Base-by-base conservation (phyloP, 2,329 filamentous ascomycete genomes). In the Fusarium papillatum region DNA sequence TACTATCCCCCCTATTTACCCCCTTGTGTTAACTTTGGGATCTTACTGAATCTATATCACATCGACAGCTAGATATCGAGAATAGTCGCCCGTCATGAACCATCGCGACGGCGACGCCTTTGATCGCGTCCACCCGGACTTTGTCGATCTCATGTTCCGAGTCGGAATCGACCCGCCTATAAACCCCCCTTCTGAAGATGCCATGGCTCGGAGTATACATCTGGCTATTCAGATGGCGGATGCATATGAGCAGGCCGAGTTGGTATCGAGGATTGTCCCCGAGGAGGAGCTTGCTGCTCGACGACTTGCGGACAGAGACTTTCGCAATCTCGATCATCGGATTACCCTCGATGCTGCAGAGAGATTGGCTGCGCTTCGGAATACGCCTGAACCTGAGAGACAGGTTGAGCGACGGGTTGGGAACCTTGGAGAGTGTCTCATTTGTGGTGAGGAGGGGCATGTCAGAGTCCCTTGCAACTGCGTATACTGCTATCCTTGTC, bases 221-320 rank as follows among this genome's bases (percentile, higher is more conserved):
- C 26, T 80, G 7, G 80, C 80, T 7, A 68, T 81, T 17, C 71
- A 79, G 43, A 70, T 78, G 13, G 69, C 73, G 6, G 73, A 79
- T 2, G 61, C 68, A 0, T 31, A 46, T 1, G 74, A 78, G 17
- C 79, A 81, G 19, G 39, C 68, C 19, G 59, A 70, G 11, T 36
- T 81, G 7, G 41, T 80, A 10, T 71, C 70, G 3, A 75, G 78
- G 11, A 72, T 81, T 13, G 70, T 81, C 34, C 24, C 76, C 0
- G 76, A 80, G n/a, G 73, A 79, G 4, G 79, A 81, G 14, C 14
- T 65, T 3, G 76, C 76, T 2, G 36, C 62, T 9, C 57, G 73
- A 22, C 70, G 74, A 19, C 61, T 81, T 11, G 0, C 10, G 14
- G 10, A 26, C 9, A 4, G 26, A 29, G 69, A 77, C 13, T 68